Percentiles rank a stretch among this genome's conserved stretches.
Conservation (phyloP, 306 rosid species). For the Oemleria cerasiformis region DNA sequence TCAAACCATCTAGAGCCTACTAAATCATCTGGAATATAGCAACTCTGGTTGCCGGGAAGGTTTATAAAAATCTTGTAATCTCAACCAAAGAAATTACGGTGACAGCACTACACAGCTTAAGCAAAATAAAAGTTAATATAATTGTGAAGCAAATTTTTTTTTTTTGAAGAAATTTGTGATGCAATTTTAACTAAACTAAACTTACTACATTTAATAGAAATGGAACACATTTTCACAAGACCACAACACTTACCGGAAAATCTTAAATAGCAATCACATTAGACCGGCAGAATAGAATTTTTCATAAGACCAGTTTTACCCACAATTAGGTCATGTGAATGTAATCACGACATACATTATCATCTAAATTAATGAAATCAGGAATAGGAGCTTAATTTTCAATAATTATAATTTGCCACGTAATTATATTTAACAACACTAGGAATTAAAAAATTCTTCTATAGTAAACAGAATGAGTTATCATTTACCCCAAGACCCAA, state of each 20-base stretch:
- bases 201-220: too few relatives aligned
- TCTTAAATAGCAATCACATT: neutral
- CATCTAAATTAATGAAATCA: neutral
- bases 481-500: slow-evolving; percentile 78
- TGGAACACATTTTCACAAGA: too few relatives aligned
- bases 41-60: neutral
- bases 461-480: slow-evolving; percentile 12
- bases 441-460: slow-evolving; percentile 9
- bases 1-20: too few relatives aligned
- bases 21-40: neutral
- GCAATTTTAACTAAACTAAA: too few relatives aligned
- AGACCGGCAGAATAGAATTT: neutral
- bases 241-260: neutral
- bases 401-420: neutral
- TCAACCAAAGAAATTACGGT: neutral
- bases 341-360: neutral
- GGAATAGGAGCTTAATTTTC: neutral
- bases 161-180: too few relatives aligned
- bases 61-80: neutral
- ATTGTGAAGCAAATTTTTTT: neutral
- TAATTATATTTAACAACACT: slow-evolving; percentile 19
- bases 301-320: neutral
- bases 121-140: neutral
- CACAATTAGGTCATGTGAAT: neutral
- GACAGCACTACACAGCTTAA: neutral